These are phyloP conservation scores for Graphilbum fragrans DNA, from an alignment of 2,329 filamentous ascomycete species.

Conservation along the genomic window DNA sequence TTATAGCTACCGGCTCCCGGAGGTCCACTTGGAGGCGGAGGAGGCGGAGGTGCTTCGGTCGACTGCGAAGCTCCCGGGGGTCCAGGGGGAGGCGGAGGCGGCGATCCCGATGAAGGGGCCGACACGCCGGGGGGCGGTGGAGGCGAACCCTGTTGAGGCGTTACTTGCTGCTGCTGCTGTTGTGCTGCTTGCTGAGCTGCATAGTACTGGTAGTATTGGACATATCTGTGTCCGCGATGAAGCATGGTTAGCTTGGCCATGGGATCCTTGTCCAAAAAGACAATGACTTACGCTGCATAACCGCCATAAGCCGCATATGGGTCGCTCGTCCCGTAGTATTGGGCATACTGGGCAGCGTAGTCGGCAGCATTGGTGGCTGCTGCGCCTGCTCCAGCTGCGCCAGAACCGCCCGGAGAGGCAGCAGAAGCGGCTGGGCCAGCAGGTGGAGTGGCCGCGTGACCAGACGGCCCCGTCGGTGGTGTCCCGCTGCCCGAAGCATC, in stretches of 20 bases:
- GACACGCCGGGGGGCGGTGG: slow-evolving; percentile 3
- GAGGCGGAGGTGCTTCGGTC: slow-evolving; percentile 38
- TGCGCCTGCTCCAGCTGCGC: not conserved
- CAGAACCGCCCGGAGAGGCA: not conserved
- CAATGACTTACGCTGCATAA: slow-evolving; percentile 55
- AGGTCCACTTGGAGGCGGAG: slow-evolving; percentile 38
- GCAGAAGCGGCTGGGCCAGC: not conserved
- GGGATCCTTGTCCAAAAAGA: not conserved
- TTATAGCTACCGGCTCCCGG: slow-evolving; percentile 47
- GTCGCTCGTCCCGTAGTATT: slow-evolving; percentile 59
- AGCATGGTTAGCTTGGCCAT: not conserved
- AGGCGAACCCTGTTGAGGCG: slow-evolving; percentile 22
- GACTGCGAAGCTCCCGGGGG: slow-evolving; percentile 22
- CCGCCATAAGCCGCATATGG: slow-evolving; percentile 88
- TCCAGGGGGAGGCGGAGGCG: slow-evolving; percentile 7
- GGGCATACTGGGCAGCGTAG: slow-evolving; percentile 71
- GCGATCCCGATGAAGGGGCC: not conserved
- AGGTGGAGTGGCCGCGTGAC: not conserved
- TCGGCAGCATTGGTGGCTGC: slow-evolving; percentile 35
- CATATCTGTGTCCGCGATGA: slow-evolving; percentile 32
- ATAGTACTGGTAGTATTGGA: slow-evolving; percentile 65
- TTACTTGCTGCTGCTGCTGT: slow-evolving; percentile 29
- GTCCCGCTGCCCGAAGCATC: slow-evolving; percentile 22
- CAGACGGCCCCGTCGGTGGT: slow-evolving; percentile 19
- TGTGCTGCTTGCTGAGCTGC: slow-evolving; percentile 41